phyloP scores from a whole-genome alignment of 2,329 filamentous ascomycete genomes.

The Graphiopsis chlorocephala region DNA sequence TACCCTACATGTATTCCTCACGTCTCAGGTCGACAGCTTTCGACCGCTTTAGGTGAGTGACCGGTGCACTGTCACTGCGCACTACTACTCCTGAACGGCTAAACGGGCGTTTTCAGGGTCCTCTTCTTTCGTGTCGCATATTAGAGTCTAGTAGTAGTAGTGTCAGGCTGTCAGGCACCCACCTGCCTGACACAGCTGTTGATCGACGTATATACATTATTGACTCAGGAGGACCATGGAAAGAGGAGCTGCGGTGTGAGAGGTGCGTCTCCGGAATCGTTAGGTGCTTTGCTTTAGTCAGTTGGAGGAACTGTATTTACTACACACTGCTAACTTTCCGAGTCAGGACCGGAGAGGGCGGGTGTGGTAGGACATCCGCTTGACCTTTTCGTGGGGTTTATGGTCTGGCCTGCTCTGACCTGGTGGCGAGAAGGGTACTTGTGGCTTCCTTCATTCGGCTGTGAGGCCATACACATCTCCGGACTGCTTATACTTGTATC shows the following conservation, averaged over 20 bases:
- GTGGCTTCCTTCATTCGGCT: no score
- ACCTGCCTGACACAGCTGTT: neutral
- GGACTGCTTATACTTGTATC: no score
- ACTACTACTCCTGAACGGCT: neutral
- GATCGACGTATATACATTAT: neutral
- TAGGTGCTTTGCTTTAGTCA: no score
- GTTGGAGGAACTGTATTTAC: neutral
- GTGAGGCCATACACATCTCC: no score
- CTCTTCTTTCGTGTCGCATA: neutral
- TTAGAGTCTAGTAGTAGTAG: no score
- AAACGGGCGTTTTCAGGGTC: neutral
- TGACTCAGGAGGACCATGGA: neutral
- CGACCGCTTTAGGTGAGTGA: neutral
- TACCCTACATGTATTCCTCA: neutral
- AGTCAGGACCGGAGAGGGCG: neutral
- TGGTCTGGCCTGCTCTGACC: neutral
- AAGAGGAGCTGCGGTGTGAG: no score
- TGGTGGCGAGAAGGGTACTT: neutral
- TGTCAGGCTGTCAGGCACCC: neutral
- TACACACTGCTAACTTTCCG: neutral
- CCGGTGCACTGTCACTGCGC: neutral
- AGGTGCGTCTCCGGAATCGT: no score
- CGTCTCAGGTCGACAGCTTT: neutral
- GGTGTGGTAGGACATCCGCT: neutral
- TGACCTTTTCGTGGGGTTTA: neutral